Conservation (phyloP, 345 rosid species). For the Psidium friedrichsthalianum region DNA sequence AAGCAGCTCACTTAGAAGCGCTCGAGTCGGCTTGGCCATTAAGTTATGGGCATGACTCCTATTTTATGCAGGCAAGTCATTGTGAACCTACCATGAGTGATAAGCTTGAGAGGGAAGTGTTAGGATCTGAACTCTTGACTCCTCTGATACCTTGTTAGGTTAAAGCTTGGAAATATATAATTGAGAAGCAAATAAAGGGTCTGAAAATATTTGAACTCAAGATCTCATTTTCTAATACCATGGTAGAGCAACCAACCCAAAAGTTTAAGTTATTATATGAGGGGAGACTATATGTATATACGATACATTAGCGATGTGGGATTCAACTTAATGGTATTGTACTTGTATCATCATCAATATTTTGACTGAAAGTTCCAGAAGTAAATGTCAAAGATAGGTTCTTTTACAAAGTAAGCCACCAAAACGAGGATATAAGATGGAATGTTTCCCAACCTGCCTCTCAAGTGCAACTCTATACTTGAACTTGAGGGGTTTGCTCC, state of each 20-base stretch:
- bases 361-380: not conserved
- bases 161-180: not conserved
- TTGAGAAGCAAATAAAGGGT: not conserved
- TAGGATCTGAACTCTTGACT: not conserved
- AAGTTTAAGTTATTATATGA: not conserved
- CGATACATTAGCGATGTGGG: not conserved
- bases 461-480: conserved; percentile 73
- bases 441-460: conserved; percentile 51
- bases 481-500: conserved; percentile 53
- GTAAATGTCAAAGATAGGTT: not conserved
- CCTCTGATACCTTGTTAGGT: not conserved
- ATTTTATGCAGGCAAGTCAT: not conserved
- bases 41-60: not conserved
- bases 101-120: not conserved
- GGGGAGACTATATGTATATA: not conserved
- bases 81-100: not conserved
- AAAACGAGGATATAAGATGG: not conserved
- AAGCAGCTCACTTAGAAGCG: not conserved
- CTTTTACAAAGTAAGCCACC: not conserved
- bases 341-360: not conserved
- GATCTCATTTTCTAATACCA: not conserved
- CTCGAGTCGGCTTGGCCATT: not conserved
- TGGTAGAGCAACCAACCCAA: not conserved
- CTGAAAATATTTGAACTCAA: not conserved
- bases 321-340: not conserved